Percentiles rank a stretch among this genome's conserved stretches.
phyloP scores from a whole-genome alignment of 2,329 filamentous ascomycete genomes.

The Diaporthe batatas region DNA sequence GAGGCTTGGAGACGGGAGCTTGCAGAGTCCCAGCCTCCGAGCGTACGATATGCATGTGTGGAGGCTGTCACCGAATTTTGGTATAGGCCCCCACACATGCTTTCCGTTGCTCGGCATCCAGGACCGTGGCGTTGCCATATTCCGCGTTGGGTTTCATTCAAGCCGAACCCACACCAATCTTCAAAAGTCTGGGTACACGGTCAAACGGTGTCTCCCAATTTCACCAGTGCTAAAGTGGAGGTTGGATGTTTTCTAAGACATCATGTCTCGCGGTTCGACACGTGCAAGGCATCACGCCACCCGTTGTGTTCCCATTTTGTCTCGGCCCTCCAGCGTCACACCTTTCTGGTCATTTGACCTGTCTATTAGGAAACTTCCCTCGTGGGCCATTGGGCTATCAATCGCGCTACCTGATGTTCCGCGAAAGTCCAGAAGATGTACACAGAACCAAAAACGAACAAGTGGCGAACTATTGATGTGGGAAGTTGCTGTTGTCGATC shows the following conservation, averaged over 20 bases:
- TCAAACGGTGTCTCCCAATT: neutral
- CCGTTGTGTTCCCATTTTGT: neutral
- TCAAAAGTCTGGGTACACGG: neutral
- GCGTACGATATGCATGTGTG: neutral
- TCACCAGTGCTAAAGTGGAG: neutral
- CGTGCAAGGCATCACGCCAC: conserved; percentile 21
- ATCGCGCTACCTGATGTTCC: neutral
- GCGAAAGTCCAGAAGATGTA: neutral
- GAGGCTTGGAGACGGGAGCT: neutral
- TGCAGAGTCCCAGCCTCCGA: conserved; percentile 4
- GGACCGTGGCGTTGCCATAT: neutral
- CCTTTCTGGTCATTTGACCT: neutral
- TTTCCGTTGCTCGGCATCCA: neutral
- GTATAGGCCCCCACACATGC: neutral
- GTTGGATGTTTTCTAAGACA: conserved; percentile 1
- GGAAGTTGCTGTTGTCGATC: too few species aligned
- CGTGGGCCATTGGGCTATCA: neutral
- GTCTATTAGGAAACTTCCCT: neutral
- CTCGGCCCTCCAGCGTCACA: neutral
- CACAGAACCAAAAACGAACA: neutral
- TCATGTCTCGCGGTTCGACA: conserved; percentile 1
- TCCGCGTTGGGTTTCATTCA: conserved; percentile 14
- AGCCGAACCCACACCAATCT: neutral
- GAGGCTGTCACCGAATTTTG: neutral
- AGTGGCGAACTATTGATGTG: too few species aligned